Conservation (phyloP, 805 yeast species). For the Kluyveromyces aestuarii region DNA sequence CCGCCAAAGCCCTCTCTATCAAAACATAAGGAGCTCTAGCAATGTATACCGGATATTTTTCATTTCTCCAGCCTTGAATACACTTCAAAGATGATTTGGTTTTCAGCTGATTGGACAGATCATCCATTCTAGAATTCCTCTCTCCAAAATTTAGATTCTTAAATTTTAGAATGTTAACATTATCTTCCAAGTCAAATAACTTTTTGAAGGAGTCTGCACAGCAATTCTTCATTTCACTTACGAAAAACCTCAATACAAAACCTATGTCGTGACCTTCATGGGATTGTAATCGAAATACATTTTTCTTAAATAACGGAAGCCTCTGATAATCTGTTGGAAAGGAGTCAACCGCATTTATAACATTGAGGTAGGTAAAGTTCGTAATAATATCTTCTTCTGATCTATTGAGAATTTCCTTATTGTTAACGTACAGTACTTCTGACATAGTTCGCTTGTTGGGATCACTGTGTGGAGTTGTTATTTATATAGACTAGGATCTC, state of each 20-base stretch:
- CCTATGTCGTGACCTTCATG: constrained; percentile 34
- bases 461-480: neutral
- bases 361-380: constrained; percentile 17
- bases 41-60: constrained; percentile 63
- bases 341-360: constrained; percentile 22
- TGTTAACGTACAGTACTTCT: constrained; percentile 8
- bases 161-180: constrained; percentile 22
- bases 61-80: constrained; percentile 76
- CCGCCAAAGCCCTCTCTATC: constrained; percentile 75
- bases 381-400: constrained; percentile 14
- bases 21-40: constrained; percentile 47
- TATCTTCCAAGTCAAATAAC: constrained; percentile 25
- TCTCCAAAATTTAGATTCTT: constrained; percentile 24
- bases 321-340: constrained; percentile 17
- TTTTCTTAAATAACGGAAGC: constrained; percentile 11
- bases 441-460: constrained; percentile 10
- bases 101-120: constrained; percentile 36
- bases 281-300: constrained; percentile 29
- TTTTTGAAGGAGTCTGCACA: constrained; percentile 7
- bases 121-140: constrained; percentile 33
- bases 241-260: constrained; percentile 30
- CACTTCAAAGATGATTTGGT: constrained; percentile 30
- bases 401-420: constrained; percentile 17
- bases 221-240: constrained; percentile 22
- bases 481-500: neutral